phyloP scores from a whole-genome alignment of 2,329 filamentous ascomycete genomes.

The Penicillium sp. region DNA sequence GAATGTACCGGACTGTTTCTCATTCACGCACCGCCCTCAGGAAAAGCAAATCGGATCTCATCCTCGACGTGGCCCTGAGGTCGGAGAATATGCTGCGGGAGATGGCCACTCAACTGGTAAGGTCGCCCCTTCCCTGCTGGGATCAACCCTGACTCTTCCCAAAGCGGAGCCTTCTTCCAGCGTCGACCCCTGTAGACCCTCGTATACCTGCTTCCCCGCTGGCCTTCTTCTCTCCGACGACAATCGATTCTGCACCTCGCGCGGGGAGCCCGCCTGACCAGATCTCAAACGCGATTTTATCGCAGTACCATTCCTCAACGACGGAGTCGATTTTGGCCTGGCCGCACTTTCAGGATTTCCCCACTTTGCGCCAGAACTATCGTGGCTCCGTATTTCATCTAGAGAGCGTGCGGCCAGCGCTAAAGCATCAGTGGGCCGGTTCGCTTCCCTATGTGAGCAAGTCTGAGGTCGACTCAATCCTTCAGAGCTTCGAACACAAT shows the following conservation, averaged over 20 bases:
- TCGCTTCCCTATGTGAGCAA: conserved; percentile 51
- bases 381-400: conserved; percentile 53
- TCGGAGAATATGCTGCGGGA: conserved; percentile 55
- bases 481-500: conserved; percentile 52
- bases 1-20: neutral
- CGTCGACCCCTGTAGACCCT: conserved; percentile 13
- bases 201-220: conserved; percentile 20
- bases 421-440: conserved; percentile 31
- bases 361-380: conserved; percentile 50
- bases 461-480: conserved; percentile 48
- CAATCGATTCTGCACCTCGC: conserved; percentile 25
- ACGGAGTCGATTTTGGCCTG: conserved; percentile 59
- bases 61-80: conserved; percentile 56
- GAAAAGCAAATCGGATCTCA: conserved; percentile 58
- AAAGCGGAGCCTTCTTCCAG: conserved; percentile 16
- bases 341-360: conserved; percentile 56
- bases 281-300: conserved; percentile 52
- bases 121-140: neutral
- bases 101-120: conserved; percentile 49
- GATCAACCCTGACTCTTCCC: neutral
- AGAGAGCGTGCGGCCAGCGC: conserved; percentile 49
- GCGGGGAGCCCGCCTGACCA: conserved; percentile 37
- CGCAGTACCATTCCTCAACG: conserved; percentile 57
- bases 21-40: conserved; percentile 28
- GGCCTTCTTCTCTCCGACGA: conserved; percentile 20